These are phyloP conservation scores for Schwanniomyces occidentalis DNA, from an alignment of 805 yeast genomes.

Conservation along the genomic window DNA sequence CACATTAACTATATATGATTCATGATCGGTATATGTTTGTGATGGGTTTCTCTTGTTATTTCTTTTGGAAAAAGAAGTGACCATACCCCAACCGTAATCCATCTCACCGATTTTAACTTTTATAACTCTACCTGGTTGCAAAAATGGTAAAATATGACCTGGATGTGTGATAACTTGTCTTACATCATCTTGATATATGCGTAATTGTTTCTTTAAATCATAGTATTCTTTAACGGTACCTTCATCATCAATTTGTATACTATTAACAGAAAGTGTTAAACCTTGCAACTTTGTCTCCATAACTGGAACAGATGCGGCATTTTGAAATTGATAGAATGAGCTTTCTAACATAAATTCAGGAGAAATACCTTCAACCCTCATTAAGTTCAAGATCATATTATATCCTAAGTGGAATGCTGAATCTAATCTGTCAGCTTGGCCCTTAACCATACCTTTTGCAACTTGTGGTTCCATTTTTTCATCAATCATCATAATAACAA, in stretches of 20 bases:
- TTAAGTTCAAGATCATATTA: slow-evolving; percentile 92
- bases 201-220: slow-evolving; percentile 73
- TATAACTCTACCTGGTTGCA: slow-evolving; percentile 86
- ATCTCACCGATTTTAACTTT: slow-evolving; percentile 59
- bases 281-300: slow-evolving; percentile 68
- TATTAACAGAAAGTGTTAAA: slow-evolving; percentile 49
- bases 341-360: slow-evolving; percentile 96
- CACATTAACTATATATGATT: slow-evolving; percentile 84
- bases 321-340: slow-evolving; percentile 94
- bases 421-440: slow-evolving; percentile 96
- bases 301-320: slow-evolving; percentile 84
- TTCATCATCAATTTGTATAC: slow-evolving; percentile 70
- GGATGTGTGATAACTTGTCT: slow-evolving; percentile 89
- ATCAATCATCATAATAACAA: slow-evolving; percentile 98
- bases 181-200: slow-evolving; percentile 69
- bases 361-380: slow-evolving; percentile 97
- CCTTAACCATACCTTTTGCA: slow-evolving; percentile 99
- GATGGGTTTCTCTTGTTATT: slow-evolving; percentile 57
- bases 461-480: slow-evolving; percentile 99
- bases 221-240: slow-evolving; percentile 74
- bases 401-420: slow-evolving; percentile 98
- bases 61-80: slow-evolving; percentile 74
- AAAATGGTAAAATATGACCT: slow-evolving; percentile 74
- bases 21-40: slow-evolving; percentile 74
- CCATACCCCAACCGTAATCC: slow-evolving; percentile 97